Percentiles rank a stretch among this genome's conserved stretches.
These are phyloP conservation scores for Pyrenophora teres DNA, from an alignment of 2,329 filamentous ascomycete species.

Conservation along the genomic window DNA sequence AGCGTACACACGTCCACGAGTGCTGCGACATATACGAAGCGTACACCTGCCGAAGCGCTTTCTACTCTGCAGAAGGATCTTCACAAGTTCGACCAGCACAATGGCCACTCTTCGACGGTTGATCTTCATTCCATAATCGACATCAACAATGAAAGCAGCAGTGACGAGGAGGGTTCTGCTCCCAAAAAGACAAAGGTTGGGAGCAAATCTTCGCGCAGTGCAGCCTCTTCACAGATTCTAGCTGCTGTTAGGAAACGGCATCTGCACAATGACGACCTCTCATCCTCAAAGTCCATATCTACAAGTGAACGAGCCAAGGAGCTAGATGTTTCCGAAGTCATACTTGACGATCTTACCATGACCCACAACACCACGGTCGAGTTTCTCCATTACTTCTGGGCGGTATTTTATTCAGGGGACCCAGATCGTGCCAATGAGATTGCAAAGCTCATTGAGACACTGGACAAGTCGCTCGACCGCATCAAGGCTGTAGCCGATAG, in stretches of 20 bases:
- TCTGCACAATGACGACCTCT: conserved; percentile 56
- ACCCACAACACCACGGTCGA: conserved; percentile 94
- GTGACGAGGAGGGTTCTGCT: conserved; percentile 64
- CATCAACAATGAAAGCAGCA: conserved; percentile 67
- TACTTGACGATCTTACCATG: conserved; percentile 67
- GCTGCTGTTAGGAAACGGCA: conserved; percentile 67
- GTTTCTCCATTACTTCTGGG: conserved; percentile 98
- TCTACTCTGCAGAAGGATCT: conserved; percentile 68
- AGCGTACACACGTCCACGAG: conserved; percentile 52
- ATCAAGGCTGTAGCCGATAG: conserved; percentile 80
- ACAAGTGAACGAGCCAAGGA: conserved; percentile 39
- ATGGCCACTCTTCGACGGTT: conserved; percentile 41
- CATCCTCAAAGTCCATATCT: conserved; percentile 27
- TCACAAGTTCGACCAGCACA: conserved; percentile 48
- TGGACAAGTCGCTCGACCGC: conserved; percentile 75
- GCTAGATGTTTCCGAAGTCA: conserved; percentile 45
- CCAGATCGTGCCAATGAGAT: conserved; percentile 79
- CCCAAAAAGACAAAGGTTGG: conserved; percentile 65
- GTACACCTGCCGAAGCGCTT: conserved; percentile 72
- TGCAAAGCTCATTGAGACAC: conserved; percentile 78
- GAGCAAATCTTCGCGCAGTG: conserved; percentile 67
- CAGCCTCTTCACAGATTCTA: conserved; percentile 69
- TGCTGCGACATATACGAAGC: conserved; percentile 66
- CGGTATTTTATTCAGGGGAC: conserved; percentile 86
- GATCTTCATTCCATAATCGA: conserved; percentile 69